phyloP scores from a whole-genome alignment of 768 basidiomycete species.

The Mycena crocata region DNA sequence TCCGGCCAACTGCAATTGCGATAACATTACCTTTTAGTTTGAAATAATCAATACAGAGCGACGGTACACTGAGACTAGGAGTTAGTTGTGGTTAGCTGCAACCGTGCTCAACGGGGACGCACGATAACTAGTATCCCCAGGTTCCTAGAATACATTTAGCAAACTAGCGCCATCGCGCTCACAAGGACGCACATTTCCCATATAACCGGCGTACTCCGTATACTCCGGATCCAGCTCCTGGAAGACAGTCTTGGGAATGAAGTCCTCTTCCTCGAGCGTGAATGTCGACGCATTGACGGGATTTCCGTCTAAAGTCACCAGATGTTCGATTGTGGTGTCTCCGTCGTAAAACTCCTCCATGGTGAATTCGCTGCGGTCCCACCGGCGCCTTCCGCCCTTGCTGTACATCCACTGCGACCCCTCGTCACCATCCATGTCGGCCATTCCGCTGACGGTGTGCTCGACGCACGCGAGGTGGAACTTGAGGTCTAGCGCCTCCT shows the following conservation, averaged over 20 bases:
- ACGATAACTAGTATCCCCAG: constrained; percentile 15
- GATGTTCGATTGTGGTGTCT: constrained; percentile 36
- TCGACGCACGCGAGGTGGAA: constrained; percentile 51
- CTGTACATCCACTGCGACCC: constrained; percentile 11
- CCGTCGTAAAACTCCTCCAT: constrained; percentile 29
- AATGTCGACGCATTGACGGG: constrained; percentile 22
- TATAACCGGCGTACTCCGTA: constrained; percentile 54
- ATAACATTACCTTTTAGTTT: not conserved
- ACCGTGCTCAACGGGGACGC: not conserved
- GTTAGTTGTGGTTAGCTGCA: not conserved
- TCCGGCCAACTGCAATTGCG: not conserved
- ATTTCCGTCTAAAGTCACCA: constrained; percentile 49
- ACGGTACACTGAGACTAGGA: not conserved
- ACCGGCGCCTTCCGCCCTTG: constrained; percentile 12
- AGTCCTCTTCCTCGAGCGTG: constrained; percentile 37
- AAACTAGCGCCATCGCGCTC: not conserved
- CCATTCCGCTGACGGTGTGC: constrained; percentile 36
- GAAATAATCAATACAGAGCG: constrained; percentile 11
- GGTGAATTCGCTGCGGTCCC: not conserved
- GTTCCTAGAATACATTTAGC: constrained; percentile 12
- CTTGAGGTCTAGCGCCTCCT: constrained; percentile 45
- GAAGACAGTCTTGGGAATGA: constrained; percentile 51
- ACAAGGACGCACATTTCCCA: constrained; percentile 50
- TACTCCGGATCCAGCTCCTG: constrained; percentile 48
- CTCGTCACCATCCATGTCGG: constrained; percentile 16